Conservation (phyloP, 805 yeast genomes). For the Candida morakotiae region DNA sequence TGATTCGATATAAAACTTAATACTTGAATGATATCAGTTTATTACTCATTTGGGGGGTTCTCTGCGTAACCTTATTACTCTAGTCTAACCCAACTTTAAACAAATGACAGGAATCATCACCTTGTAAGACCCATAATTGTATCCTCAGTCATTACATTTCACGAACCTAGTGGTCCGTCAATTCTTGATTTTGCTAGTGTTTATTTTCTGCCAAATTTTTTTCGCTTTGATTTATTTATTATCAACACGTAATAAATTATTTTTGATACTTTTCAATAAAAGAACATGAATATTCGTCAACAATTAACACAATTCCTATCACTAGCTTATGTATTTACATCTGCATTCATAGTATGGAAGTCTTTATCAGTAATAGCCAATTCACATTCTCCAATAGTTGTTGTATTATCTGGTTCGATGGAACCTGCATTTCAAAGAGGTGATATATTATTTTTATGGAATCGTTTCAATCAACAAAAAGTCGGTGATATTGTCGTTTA, state of each 20-base stretch:
- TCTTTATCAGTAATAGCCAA: conserved; percentile 69
- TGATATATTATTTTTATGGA: conserved; percentile 88
- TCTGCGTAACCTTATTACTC: too few species aligned
- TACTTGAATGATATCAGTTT: too few species aligned
- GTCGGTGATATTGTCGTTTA: conserved; percentile 96
- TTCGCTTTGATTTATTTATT: background rate
- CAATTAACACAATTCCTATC: conserved; percentile 64
- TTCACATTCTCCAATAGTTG: conserved; percentile 91
- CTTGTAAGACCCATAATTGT: too few species aligned
- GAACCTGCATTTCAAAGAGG: conserved; percentile 99
- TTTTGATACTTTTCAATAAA: background rate
- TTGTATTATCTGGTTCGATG: conserved; percentile 97
- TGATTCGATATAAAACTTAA: too few species aligned
- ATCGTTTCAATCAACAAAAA: conserved; percentile 58
- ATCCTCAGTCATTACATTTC: too few species aligned
- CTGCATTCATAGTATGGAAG: conserved; percentile 93
- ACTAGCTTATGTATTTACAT: conserved; percentile 74
- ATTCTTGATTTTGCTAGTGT: too few species aligned
- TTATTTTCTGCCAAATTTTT: too few species aligned
- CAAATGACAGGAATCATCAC: too few species aligned
- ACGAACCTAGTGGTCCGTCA: too few species aligned
- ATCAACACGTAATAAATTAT: too few species aligned
- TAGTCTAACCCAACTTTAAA: too few species aligned
- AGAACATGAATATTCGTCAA: conserved; percentile 55
- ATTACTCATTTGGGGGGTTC: too few species aligned